Percentiles rank a stretch among this genome's conserved stretches.
These are phyloP conservation scores for Debaryomyces hansenii DNA, from an alignment of 805 yeast genomes.

Conservation along the genomic window DNA sequence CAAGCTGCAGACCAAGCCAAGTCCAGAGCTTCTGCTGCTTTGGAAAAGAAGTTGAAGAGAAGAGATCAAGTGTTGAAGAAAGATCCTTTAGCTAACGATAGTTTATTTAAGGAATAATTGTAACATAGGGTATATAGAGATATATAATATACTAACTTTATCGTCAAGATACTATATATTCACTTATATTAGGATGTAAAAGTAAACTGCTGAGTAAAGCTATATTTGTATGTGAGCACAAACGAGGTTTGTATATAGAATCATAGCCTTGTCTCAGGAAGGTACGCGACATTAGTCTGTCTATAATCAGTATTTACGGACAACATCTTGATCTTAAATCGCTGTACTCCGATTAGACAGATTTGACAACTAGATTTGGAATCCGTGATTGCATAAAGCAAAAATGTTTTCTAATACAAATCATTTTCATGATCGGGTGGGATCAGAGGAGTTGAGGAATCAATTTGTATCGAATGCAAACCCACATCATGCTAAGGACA, in stretches of 20 bases:
- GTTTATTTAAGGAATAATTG: slow-evolving; percentile 55
- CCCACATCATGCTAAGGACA: slow-evolving; percentile 7
- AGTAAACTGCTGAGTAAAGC: too few relatives aligned
- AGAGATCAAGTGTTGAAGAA: slow-evolving; percentile 72
- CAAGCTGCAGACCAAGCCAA: slow-evolving; percentile 79
- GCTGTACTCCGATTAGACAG: too few relatives aligned
- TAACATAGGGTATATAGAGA: background rate
- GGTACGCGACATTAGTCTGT: too few relatives aligned
- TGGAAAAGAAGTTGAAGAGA: slow-evolving; percentile 69
- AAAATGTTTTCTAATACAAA: background rate
- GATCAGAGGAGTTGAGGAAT: slow-evolving; percentile 8
- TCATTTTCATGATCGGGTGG: background rate
- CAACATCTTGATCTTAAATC: background rate
- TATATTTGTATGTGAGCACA: too few relatives aligned
- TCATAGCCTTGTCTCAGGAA: background rate
- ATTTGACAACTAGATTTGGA: background rate
- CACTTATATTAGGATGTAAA: too few relatives aligned
- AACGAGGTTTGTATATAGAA: background rate
- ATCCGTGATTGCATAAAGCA: background rate
- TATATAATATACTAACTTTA: background rate
- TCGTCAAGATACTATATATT: background rate
- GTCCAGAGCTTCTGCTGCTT: slow-evolving; percentile 75
- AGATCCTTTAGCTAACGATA: slow-evolving; percentile 82
- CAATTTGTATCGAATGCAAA: slow-evolving; percentile 21
- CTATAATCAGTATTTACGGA: too few relatives aligned